Evolutionary conservation across 2,329 filamentous ascomycete genomes (phyloP), one percentile per base, ranked within the genome.

Genomic region (Aureobasidium sp.): DNA sequence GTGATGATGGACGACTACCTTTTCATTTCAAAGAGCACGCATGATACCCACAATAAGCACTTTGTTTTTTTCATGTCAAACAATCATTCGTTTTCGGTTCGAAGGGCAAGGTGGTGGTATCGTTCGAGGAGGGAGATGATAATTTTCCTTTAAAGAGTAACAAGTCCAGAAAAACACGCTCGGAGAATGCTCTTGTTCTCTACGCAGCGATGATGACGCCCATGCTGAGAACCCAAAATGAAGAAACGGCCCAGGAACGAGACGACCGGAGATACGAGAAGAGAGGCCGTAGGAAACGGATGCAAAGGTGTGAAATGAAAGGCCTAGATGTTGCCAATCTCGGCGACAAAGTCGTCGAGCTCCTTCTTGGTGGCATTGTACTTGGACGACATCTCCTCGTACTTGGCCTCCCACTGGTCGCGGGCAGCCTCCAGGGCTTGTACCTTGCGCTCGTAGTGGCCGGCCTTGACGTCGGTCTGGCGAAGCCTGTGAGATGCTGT

Each of bases 391-490:
- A 95, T 94, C 72, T 97, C 91, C 76, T 97, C 93, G 77, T 94
- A 97, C 79, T 98, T 97, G 73, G 79, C 71, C 79, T 97, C 93
- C 90, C 90, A 96, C 73, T 90, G 83, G 74, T 96, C 90, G 66
- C 88, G 86, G 71, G 90, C 83, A 68, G 82, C 79, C 77, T 98
- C 93, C 68, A 96, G 84, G 66, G 93, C 91, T 74, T 96, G 89
- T 64, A 97, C 93, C 80, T 97, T 97, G 76, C 93, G 93, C 79
- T 98, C 93, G 75, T 91, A 97, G 79, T 98, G 91, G 66, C 91
- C 93, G 67, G 91, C 90, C 81, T 97, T 97, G 76, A 97, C 90
- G 71, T 98, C 93, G 76, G 93, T 96, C 78, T 95, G 90, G 72
- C 93, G 90, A 69, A 97, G 88, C 78, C 93, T 98, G 64, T 60